Conservation (phyloP, 2,329 filamentous ascomycete genomes). For the Apiospora saccharicola region DNA sequence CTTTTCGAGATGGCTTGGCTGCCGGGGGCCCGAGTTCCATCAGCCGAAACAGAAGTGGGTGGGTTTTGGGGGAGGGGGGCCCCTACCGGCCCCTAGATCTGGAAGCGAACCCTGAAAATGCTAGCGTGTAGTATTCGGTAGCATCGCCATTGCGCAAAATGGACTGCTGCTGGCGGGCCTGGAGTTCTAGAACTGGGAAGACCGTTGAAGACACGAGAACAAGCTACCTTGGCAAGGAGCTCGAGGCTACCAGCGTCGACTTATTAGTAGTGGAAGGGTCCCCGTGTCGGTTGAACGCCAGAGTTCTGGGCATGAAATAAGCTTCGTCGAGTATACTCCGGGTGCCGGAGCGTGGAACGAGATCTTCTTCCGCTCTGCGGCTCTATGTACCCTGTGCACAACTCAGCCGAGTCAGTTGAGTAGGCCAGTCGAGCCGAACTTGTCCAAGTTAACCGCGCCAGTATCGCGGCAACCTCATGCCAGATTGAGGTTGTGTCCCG, state of each 20-base stretch:
- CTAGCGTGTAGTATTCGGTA: conserved; percentile 14
- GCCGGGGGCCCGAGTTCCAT: conserved; percentile 8
- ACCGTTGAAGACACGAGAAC: neutral
- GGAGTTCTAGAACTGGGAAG: conserved; percentile 14
- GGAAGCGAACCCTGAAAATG: neutral
- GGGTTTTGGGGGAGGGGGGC: neutral
- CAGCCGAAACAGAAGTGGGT: conserved; percentile 21
- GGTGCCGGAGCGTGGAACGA: neutral
- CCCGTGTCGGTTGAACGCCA: neutral
- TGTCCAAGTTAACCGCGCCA: neutral
- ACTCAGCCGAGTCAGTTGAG: neutral
- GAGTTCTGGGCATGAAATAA: neutral
- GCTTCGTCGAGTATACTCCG: conserved; percentile 2
- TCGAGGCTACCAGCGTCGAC: neutral
- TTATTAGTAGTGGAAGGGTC: neutral
- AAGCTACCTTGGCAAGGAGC: conserved; percentile 21
- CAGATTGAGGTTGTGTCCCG: neutral
- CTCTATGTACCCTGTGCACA: neutral
- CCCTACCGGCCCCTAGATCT: neutral
- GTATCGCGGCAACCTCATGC: neutral
- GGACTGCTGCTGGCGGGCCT: neutral
- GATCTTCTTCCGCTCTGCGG: neutral
- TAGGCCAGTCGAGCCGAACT: neutral
- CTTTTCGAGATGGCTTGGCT: conserved; percentile 23
- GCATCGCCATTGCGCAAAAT: neutral